Conservation (phyloP, 1,139 yeast species). For the Suhomyces choctaworum region DNA sequence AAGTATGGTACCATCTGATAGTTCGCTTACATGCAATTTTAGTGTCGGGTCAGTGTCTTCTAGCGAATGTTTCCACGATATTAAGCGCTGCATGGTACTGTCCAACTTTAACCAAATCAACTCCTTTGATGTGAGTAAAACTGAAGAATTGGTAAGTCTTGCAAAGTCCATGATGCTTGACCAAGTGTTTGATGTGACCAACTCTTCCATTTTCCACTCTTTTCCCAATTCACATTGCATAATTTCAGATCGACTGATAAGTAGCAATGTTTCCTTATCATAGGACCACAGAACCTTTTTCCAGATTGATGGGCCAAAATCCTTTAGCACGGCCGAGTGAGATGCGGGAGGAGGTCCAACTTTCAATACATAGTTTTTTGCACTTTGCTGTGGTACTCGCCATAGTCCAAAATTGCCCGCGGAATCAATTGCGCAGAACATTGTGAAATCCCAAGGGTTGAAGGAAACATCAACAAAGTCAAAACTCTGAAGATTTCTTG, state of each 20-base stretch:
- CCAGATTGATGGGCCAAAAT: conserved; percentile 59
- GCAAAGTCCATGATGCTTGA: conserved; percentile 51
- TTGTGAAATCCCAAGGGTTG: conserved; percentile 38
- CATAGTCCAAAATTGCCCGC: conserved; percentile 54
- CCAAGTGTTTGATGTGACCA: conserved; percentile 57
- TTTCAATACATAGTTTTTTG: background rate
- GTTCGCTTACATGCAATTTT: conserved; percentile 32
- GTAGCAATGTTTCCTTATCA: conserved; percentile 29
- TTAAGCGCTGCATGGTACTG: conserved; percentile 34
- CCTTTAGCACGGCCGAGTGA: conserved; percentile 28
- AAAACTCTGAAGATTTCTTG: conserved; percentile 25
- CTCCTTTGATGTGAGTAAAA: conserved; percentile 63
- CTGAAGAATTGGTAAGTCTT: conserved; percentile 29
- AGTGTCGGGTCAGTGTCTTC: conserved; percentile 58
- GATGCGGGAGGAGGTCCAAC: background rate
- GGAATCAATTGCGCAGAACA: conserved; percentile 49
- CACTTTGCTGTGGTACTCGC: conserved; percentile 19
- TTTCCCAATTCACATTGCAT: conserved; percentile 29
- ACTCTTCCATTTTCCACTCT: conserved; percentile 27
- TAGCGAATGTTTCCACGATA: conserved; percentile 73
- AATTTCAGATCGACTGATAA: conserved; percentile 49
- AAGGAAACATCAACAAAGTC: conserved; percentile 50
- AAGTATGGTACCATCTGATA: conserved; percentile 24
- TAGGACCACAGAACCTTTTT: conserved; percentile 51
- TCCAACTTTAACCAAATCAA: conserved; percentile 47